These are phyloP conservation scores for Tetradesmus lagerheimii DNA, from an alignment of 139 green algal genomes.

Conservation along the genomic window DNA sequence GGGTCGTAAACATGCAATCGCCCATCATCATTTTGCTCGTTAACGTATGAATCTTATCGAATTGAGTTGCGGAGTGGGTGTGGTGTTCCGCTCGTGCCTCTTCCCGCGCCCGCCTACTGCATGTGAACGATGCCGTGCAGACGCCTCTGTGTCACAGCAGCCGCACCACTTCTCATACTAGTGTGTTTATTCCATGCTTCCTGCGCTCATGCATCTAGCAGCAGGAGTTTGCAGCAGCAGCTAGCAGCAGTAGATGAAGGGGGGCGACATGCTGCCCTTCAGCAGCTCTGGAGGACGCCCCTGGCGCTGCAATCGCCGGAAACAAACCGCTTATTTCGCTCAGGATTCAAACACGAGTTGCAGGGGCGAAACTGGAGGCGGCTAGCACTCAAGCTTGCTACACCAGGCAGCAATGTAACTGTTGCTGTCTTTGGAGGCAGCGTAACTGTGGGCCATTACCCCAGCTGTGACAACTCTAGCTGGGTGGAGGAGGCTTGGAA, in stretches of 20 bases:
- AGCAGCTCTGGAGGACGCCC: not conserved
- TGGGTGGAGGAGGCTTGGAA: not conserved
- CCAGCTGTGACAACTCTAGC: not conserved
- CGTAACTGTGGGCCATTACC: not conserved
- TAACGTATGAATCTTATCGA: too few relatives aligned
- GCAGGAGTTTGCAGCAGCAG: constrained; percentile 4
- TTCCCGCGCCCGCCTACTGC: not conserved
- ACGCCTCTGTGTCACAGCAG: not conserved
- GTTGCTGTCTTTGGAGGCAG: not conserved
- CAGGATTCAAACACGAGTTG: not conserved
- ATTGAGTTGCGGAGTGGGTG: not conserved
- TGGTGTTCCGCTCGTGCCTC: not conserved
- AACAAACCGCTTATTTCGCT: not conserved
- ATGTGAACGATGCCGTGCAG: not conserved
- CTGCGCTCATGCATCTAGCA: not conserved
- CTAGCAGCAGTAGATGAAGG: not conserved
- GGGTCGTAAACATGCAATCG: too few relatives aligned
- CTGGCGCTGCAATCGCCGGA: not conserved
- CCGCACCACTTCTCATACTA: not conserved
- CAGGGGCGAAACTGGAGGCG: not conserved
- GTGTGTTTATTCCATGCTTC: not conserved
- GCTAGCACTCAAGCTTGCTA: not conserved
- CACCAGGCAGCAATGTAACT: not conserved
- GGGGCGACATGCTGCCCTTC: not conserved
- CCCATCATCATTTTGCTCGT: too few relatives aligned